Conservation (phyloP, 345 rosid genomes). For the Euphorbia tirucalli region DNA sequence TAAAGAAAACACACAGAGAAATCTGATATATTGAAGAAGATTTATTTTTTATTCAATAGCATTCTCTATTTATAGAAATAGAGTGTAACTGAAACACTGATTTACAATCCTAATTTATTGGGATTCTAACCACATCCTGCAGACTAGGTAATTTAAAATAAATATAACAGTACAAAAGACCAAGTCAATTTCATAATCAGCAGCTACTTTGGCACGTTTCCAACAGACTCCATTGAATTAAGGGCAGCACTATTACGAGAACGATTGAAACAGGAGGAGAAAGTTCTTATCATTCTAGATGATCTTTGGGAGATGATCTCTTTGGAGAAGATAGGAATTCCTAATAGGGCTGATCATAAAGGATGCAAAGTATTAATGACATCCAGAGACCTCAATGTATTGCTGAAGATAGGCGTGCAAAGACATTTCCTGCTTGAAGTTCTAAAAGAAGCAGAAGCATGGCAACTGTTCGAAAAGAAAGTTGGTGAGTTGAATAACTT, state of each 20-base stretch:
- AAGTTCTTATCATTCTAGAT: constrained; percentile 29
- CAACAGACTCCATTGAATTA: neutral
- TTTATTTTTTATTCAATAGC: too few species aligned
- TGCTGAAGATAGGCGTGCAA: constrained; percentile 22
- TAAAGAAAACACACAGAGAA: too few species aligned
- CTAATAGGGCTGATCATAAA: constrained; percentile 7
- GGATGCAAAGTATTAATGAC: constrained; percentile 34
- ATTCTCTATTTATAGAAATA: too few species aligned
- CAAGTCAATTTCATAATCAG: too few species aligned
- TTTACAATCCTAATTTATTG: too few species aligned
- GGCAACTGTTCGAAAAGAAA: constrained; percentile 28
- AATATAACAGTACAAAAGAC: too few species aligned
- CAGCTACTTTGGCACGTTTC: too few species aligned
- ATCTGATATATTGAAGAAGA: too few species aligned
- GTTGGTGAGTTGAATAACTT: constrained; percentile 1
- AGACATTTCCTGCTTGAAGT: neutral
- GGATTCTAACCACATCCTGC: too few species aligned
- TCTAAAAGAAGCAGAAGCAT: constrained; percentile 27
- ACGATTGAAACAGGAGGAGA: constrained; percentile 5
- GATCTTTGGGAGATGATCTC: constrained; percentile 29
- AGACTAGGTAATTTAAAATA: too few species aligned
- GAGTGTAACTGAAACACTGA: too few species aligned
- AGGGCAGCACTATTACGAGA: constrained; percentile 3
- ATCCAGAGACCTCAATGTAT: constrained; percentile 15
- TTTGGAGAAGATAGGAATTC: constrained; percentile 34